phyloP scores from a whole-genome alignment of 371 early-diverging fungal genomes.

The Rhizopus sp. region DNA sequence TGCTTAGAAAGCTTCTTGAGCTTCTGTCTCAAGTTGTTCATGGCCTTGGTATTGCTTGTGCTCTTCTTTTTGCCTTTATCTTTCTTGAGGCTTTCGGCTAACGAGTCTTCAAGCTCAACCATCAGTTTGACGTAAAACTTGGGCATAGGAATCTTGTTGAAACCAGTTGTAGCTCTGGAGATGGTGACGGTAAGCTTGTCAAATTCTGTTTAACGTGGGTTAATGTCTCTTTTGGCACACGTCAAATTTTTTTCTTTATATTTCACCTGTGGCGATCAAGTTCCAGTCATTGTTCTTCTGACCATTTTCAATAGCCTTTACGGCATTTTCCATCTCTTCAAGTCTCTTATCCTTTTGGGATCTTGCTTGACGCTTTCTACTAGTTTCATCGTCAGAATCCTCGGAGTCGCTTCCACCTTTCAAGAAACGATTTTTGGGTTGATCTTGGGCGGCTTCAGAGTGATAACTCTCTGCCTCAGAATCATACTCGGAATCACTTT shows the following conservation, averaged over 20 bases:
- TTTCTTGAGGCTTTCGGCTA: conserved; percentile 52
- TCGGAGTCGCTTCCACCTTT: conserved; percentile 54
- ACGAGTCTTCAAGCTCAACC: conserved; percentile 74
- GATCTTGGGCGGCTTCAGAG: conserved; percentile 38
- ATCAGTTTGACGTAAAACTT: conserved; percentile 80
- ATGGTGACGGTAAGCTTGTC: conserved; percentile 82
- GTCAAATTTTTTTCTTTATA: conserved; percentile 1
- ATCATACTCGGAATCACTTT: conserved; percentile 58
- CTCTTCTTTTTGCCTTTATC: conserved; percentile 85
- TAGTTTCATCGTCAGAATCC: conserved; percentile 70
- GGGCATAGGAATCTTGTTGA: conserved; percentile 66
- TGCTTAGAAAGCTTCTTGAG: conserved; percentile 85
- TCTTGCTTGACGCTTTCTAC: conserved; percentile 72
- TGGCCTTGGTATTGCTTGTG: conserved; percentile 76
- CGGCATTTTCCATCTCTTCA: conserved; percentile 64
- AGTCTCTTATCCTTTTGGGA: conserved; percentile 88
- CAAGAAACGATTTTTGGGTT: conserved; percentile 47
- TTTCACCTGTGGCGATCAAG: conserved; percentile 74
- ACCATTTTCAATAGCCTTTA: conserved; percentile 71
- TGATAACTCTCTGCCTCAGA: conserved; percentile 41
- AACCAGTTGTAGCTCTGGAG: conserved; percentile 71
- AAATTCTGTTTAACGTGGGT: conserved; percentile 61
- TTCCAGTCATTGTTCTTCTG: conserved; percentile 92
- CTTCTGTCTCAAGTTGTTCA: conserved; percentile 91
- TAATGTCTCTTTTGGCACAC: not conserved